These are phyloP conservation scores for Neonectria faginata DNA, from an alignment of 2,329 filamentous ascomycete genomes.

Conservation along the genomic window DNA sequence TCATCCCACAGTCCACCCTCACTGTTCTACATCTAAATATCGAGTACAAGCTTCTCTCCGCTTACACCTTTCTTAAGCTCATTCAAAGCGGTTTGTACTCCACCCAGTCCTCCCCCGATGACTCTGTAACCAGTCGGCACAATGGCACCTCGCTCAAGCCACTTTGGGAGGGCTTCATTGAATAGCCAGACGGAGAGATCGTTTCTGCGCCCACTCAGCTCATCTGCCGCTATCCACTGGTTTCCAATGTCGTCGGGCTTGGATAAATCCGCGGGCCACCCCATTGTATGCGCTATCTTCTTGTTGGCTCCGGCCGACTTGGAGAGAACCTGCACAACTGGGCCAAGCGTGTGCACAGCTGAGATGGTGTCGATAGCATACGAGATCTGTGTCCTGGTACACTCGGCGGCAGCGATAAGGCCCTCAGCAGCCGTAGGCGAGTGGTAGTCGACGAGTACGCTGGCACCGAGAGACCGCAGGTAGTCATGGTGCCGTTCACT, in stretches of 20 bases:
- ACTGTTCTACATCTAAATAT: not conserved
- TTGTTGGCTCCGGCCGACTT: not conserved
- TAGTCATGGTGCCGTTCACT: constrained; percentile 4
- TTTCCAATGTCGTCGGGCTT: not conserved
- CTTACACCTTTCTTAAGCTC: constrained; percentile 12
- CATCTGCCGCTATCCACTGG: not conserved
- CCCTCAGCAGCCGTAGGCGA: constrained; percentile 3
- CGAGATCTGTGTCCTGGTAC: not conserved
- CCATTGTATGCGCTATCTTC: constrained; percentile 2
- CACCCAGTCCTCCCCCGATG: constrained; percentile 2
- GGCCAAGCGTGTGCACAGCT: not conserved
- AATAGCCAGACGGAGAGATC: constrained; percentile 10
- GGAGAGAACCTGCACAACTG: not conserved
- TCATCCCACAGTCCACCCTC: no score
- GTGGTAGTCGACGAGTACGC: constrained; percentile 11
- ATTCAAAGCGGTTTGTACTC: constrained; percentile 3
- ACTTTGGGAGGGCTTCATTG: constrained; percentile 3
- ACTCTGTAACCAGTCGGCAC: not conserved
- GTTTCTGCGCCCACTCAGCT: constrained; percentile 1
- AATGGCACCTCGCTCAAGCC: constrained; percentile 12
- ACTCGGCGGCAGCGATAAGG: constrained; percentile 1
- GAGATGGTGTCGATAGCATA: constrained; percentile 11
- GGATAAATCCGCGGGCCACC: not conserved
- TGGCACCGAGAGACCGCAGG: constrained; percentile 9
- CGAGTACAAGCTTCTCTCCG: constrained; percentile 12